These are phyloP conservation scores for Penicillium bialowiezense DNA, from an alignment of 495 filamentous ascomycete species.

Conservation along the genomic window DNA sequence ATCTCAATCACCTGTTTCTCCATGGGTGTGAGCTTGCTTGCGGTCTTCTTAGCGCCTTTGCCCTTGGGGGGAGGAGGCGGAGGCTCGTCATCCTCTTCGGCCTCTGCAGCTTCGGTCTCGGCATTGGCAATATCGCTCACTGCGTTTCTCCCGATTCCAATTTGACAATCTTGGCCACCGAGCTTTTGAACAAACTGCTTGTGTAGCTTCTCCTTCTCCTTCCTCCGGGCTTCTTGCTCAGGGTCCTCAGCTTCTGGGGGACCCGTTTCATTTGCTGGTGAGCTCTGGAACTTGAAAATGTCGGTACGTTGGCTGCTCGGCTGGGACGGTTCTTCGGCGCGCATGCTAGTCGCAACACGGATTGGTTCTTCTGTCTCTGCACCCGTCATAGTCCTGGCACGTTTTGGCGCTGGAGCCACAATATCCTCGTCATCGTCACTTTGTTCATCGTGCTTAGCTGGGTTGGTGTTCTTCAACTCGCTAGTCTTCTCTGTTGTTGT, in stretches of 20 bases:
- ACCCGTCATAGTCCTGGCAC: slow-evolving; percentile 28
- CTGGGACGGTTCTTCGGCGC: slow-evolving; percentile 12
- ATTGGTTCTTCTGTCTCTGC: slow-evolving; percentile 11
- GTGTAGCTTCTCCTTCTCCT: slow-evolving; percentile 69
- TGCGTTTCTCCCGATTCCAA: slow-evolving; percentile 60
- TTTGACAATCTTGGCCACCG: slow-evolving; percentile 76
- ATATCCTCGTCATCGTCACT: slow-evolving; percentile 43
- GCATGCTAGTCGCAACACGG: slow-evolving; percentile 8
- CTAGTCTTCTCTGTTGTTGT: slow-evolving; percentile 9
- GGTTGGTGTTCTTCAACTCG: slow-evolving; percentile 10
- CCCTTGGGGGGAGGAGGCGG: slow-evolving; percentile 55
- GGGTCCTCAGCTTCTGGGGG: slow-evolving; percentile 36
- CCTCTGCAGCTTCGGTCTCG: slow-evolving; percentile 45
- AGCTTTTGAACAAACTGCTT: slow-evolving; percentile 87
- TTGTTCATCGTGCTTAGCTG: slow-evolving; percentile 17
- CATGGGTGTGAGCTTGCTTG: slow-evolving; percentile 84
- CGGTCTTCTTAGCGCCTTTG: slow-evolving; percentile 58
- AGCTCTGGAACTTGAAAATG: slow-evolving; percentile 41
- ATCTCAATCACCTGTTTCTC: slow-evolving; percentile 92
- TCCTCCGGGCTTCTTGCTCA: slow-evolving; percentile 41
- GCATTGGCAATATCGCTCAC: slow-evolving; percentile 53
- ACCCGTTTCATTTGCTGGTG: slow-evolving; percentile 18
- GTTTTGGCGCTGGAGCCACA: slow-evolving; percentile 39
- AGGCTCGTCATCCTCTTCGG: slow-evolving; percentile 55
- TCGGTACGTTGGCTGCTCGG: slow-evolving; percentile 35